phyloP scores from a whole-genome alignment of 805 yeast species.

The Sungouiella blattae region DNA sequence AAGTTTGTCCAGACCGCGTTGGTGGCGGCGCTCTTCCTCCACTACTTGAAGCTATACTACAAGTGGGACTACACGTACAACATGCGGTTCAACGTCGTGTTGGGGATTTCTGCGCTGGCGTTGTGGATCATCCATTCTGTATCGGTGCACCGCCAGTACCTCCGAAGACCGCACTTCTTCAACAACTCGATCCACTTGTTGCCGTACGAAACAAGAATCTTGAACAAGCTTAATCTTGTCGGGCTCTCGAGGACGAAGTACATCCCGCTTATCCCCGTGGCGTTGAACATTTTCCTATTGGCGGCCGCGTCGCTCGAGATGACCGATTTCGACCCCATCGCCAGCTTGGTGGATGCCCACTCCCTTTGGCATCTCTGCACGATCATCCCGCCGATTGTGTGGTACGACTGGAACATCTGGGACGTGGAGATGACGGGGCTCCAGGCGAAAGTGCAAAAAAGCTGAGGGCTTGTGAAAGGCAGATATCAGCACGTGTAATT shows the following conservation, averaged over 20 bases:
- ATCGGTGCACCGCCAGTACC: constrained; percentile 14
- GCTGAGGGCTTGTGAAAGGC: too few species aligned
- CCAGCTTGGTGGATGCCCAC: constrained; percentile 78
- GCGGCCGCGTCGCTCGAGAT: constrained; percentile 32
- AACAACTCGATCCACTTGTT: constrained; percentile 36
- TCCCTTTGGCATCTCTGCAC: constrained; percentile 92
- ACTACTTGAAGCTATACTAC: constrained; percentile 23
- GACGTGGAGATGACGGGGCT: constrained; percentile 30
- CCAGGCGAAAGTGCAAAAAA: constrained; percentile 10
- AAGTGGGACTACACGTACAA: constrained; percentile 42
- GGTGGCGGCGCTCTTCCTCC: constrained; percentile 19
- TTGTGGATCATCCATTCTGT: constrained; percentile 36
- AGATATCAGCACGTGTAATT: too few species aligned
- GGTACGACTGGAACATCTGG: constrained; percentile 63
- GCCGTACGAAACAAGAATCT: constrained; percentile 36
- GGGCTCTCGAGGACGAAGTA: constrained; percentile 22
- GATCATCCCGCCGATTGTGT: constrained; percentile 69
- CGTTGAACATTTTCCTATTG: constrained; percentile 30
- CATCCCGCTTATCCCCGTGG: constrained; percentile 35
- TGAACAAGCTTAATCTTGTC: constrained; percentile 28
- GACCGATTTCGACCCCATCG: constrained; percentile 33
- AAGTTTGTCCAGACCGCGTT: constrained; percentile 18
- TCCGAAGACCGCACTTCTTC: constrained; percentile 16
- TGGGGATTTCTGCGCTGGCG: constrained; percentile 27
- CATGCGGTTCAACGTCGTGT: constrained; percentile 24